phyloP scores from a whole-genome alignment of 441 rosid species.

The Lagerstroemia fauriei region DNA sequence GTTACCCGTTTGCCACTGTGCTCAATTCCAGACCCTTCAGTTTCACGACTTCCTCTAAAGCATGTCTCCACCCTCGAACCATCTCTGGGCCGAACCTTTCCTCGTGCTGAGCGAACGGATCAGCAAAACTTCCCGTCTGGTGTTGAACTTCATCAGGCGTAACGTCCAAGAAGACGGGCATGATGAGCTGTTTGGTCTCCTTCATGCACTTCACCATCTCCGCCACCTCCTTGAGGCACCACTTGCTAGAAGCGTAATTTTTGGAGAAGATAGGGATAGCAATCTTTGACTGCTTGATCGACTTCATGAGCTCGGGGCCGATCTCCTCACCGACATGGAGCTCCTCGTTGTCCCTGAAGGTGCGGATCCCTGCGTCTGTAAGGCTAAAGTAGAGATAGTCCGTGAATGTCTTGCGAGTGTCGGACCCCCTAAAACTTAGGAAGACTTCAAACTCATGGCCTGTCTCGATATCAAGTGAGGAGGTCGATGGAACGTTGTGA shows the following conservation, averaged over 20 bases:
- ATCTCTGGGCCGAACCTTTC: background rate
- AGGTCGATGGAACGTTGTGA: background rate
- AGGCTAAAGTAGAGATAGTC: background rate
- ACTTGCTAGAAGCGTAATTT: constrained; percentile 13
- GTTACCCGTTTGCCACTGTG: background rate
- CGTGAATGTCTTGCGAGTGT: background rate
- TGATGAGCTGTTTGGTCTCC: background rate
- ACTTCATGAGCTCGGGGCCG: background rate
- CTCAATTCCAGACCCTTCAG: background rate
- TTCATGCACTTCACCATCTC: constrained; percentile 5
- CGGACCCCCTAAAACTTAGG: background rate
- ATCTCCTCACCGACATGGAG: background rate
- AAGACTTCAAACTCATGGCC: background rate
- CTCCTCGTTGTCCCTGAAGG: background rate
- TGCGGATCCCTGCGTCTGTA: background rate
- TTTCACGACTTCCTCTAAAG: background rate
- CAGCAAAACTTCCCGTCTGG: constrained; percentile 1
- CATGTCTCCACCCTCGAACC: background rate
- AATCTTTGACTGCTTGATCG: background rate
- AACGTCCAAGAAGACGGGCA: constrained; percentile 12
- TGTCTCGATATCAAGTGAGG: background rate
- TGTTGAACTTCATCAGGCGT: background rate
- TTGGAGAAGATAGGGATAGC: constrained; percentile 18
- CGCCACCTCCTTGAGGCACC: constrained; percentile 13
- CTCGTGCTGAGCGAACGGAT: constrained; percentile 1